Base-by-base conservation (phyloP, 164 flowering plant genomes). In the Nymphaea thermarum region DNA sequence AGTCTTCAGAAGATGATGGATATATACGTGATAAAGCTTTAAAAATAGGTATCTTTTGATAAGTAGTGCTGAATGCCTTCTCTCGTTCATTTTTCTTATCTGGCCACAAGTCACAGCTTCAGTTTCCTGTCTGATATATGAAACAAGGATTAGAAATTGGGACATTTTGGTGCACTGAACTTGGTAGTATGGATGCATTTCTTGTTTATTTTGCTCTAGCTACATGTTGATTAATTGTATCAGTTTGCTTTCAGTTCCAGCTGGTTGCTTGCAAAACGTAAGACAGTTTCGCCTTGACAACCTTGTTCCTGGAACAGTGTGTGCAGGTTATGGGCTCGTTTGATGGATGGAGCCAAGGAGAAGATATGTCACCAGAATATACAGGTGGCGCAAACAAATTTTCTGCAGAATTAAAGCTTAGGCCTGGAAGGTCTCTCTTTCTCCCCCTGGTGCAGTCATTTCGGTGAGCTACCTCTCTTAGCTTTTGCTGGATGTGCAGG, bases 281-380 rank as follows among this genome's bases (percentile, higher is more conserved):
- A 15, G 12, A 8, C 14, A 15, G 57, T 51, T 51, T 51, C 14
- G 57, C 57, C 57, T 47, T 51, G 57, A 51, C 57, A 15, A 25
- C 57, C 14, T 51, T 51, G 57, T 3, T 62, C 69, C 61, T 60
- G 6, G 16, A 65, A 36, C 78, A 93, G 98, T 84, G 81, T 72
- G 97, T 91, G 60, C 91, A 88, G 82, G 96, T 91, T 42, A 87
- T 94, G 98, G 98, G 98, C 42, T 78, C 82, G 41, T 94, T 89
- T 76, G 97, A 91, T 71, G 91, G 96, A 43, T 94, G 98, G 98
- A 89, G 88, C 76, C 86, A 83, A 72, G 96, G 98, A 68, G 96
- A 94, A 75, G 77, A 80, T 71, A 72, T 94, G 68, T 94, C 98
- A 60, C 87, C 91, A 18, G 95, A 94, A 60, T 89, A 87, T 65